Evolutionary conservation across 2,329 filamentous ascomycete genomes (phyloP).

Genomic region (Rhytidhysteron rufulum): DNA sequence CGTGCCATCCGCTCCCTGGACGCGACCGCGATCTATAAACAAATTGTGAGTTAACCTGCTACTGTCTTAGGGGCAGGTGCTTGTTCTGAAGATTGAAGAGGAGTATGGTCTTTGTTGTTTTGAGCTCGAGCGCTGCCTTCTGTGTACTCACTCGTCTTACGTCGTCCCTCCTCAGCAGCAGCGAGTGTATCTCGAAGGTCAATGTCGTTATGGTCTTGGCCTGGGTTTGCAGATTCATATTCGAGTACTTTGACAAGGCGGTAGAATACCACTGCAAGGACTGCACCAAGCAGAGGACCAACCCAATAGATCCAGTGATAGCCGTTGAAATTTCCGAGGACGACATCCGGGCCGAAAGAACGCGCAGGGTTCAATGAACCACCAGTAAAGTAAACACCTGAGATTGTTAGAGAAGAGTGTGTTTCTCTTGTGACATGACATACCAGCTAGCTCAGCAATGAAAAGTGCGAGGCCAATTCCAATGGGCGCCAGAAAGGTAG

Average conservation of each 20-base stretch:
- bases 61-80: neutral
- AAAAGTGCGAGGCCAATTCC: slow-evolving; percentile 46
- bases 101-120: neutral
- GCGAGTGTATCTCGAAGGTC: slow-evolving; percentile 23
- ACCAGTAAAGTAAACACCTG: slow-evolving; percentile 44
- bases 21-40: slow-evolving; percentile 15
- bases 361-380: slow-evolving; percentile 48
- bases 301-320: slow-evolving; percentile 54
- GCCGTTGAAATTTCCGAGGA: slow-evolving; percentile 37
- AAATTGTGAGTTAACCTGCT: slow-evolving; percentile 8
- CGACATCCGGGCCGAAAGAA: slow-evolving; percentile 47
- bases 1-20: slow-evolving; percentile 26
- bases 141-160: neutral
- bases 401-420: slow-evolving; percentile 8
- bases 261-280: slow-evolving; percentile 48
- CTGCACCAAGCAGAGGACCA: slow-evolving; percentile 43
- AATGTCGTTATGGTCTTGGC: slow-evolving; percentile 44
- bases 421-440: slow-evolving; percentile 1
- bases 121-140: neutral
- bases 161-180: slow-evolving; percentile 2
- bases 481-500: slow-evolving; percentile 37
- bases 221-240: slow-evolving; percentile 50
- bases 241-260: slow-evolving; percentile 47
- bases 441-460: slow-evolving; percentile 43
- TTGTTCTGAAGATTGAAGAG: neutral